These are phyloP conservation scores for Coemansia sp. DNA, from an alignment of 192 early-diverging fungal genomes.

Conservation along the genomic window DNA sequence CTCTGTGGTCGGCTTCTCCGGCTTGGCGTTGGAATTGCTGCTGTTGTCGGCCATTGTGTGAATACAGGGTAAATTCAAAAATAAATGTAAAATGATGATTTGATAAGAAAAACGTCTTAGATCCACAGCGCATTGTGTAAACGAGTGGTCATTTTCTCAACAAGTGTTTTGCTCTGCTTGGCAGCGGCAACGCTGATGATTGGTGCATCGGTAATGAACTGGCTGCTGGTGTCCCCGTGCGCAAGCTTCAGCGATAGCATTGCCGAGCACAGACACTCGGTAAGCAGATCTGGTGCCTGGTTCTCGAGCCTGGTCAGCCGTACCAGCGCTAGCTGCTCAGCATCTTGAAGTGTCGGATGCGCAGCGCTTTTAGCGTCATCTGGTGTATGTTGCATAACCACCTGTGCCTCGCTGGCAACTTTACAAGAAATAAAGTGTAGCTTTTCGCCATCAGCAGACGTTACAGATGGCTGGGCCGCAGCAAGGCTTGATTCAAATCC, in stretches of 20 bases:
- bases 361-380: background rate
- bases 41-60: constrained; percentile 2
- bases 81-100: background rate
- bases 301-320: constrained; percentile 33
- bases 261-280: constrained; percentile 46
- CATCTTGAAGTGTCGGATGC: background rate
- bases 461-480: background rate
- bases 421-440: constrained; percentile 35
- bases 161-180: constrained; percentile 25
- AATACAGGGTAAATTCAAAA: no score
- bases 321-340: constrained; percentile 6
- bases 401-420: constrained; percentile 37
- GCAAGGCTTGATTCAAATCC: background rate
- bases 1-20: background rate
- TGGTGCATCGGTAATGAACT: constrained; percentile 39
- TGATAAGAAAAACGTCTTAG: background rate
- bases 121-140: constrained; percentile 34
- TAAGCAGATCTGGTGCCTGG: constrained; percentile 36
- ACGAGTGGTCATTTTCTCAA: constrained; percentile 35
- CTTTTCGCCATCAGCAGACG: background rate
- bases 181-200: constrained; percentile 44
- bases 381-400: constrained; percentile 39
- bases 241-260: constrained; percentile 23
- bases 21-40: background rate
- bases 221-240: constrained; percentile 13